A percentile compares a stretch with the other conserved stretches of the same genome.
phyloP scores from a whole-genome alignment of 202 grass and related monocot genomes.

The Elaeis oleifera region DNA sequence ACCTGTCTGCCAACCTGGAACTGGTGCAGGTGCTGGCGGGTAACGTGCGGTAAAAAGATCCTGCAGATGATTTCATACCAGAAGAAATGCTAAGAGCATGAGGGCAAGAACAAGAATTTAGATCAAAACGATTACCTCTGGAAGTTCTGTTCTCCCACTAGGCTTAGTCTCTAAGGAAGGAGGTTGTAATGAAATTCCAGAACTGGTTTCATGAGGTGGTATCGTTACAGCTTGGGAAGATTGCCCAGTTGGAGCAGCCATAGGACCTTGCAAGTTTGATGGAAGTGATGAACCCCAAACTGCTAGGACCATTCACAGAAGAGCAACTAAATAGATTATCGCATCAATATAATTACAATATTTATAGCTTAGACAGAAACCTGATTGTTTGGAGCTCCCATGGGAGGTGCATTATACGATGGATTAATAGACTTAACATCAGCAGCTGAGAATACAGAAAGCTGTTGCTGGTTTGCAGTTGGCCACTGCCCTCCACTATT shows the following conservation, averaged over 20 bases:
- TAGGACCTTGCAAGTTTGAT: slow-evolving; percentile 1
- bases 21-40: slow-evolving; percentile 17
- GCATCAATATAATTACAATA: no score
- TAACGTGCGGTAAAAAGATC: slow-evolving; percentile 41
- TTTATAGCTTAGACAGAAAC: slow-evolving; percentile 10
- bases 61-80: slow-evolving; percentile 17
- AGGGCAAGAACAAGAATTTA: background rate
- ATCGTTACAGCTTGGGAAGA: slow-evolving; percentile 16
- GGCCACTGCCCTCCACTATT: slow-evolving; percentile 21
- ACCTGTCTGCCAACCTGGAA: slow-evolving; percentile 35
- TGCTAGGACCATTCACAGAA: background rate
- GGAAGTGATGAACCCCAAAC: slow-evolving; percentile 17
- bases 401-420: slow-evolving; percentile 21
- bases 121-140: slow-evolving; percentile 32
- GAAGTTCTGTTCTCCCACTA: slow-evolving; percentile 37
- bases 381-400: slow-evolving; percentile 29
- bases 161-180: slow-evolving; percentile 5
- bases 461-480: slow-evolving; percentile 18
- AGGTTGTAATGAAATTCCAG: slow-evolving; percentile 20
- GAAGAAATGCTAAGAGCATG: background rate
- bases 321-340: no score
- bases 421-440: slow-evolving; percentile 19
- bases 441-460: slow-evolving; percentile 17
- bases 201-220: slow-evolving; percentile 14
- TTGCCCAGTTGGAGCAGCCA: slow-evolving; percentile 26